phyloP scores from a whole-genome alignment of 2,329 filamentous ascomycete genomes.

The Mariannaea sp. region DNA sequence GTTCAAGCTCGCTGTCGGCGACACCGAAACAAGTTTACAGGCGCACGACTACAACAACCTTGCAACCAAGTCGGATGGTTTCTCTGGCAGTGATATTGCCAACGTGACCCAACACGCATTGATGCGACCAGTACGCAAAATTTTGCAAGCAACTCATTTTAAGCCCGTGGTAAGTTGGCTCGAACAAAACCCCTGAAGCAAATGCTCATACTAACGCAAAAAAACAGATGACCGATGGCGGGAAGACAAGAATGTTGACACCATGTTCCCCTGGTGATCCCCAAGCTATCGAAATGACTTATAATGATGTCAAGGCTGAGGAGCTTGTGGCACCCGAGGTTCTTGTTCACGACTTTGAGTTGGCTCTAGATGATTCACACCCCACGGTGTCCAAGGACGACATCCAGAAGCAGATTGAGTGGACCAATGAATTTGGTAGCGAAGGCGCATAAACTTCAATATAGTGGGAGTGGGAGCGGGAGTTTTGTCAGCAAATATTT shows the following conservation, averaged over 20 bases:
- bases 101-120: conserved; percentile 95
- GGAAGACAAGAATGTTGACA: conserved; percentile 68
- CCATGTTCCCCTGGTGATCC: conserved; percentile 92
- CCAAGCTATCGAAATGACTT: conserved; percentile 89
- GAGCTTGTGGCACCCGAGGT: conserved; percentile 85
- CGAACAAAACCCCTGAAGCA: accelerated
- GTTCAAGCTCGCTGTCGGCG: conserved; percentile 95
- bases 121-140: conserved; percentile 97
- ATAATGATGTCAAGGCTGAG: conserved; percentile 84
- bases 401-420: conserved; percentile 81
- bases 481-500: conserved; percentile 25
- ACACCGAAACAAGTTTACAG: conserved; percentile 84
- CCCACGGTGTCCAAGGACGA: conserved; percentile 92
- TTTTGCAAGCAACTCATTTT: conserved; percentile 97
- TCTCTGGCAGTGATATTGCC: conserved; percentile 93
- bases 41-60: conserved; percentile 78
- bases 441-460: conserved; percentile 64
- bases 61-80: conserved; percentile 84
- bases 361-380: conserved; percentile 84
- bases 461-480: conserved; percentile 2
- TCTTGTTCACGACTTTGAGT: conserved; percentile 88
- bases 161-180: conserved; percentile 70
- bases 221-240: conserved; percentile 73
- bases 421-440: conserved; percentile 95
- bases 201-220: conserved; percentile 11